These are phyloP conservation scores for Beverwykella pulmonaria DNA, from an alignment of 495 filamentous ascomycete species.

Conservation along the genomic window DNA sequence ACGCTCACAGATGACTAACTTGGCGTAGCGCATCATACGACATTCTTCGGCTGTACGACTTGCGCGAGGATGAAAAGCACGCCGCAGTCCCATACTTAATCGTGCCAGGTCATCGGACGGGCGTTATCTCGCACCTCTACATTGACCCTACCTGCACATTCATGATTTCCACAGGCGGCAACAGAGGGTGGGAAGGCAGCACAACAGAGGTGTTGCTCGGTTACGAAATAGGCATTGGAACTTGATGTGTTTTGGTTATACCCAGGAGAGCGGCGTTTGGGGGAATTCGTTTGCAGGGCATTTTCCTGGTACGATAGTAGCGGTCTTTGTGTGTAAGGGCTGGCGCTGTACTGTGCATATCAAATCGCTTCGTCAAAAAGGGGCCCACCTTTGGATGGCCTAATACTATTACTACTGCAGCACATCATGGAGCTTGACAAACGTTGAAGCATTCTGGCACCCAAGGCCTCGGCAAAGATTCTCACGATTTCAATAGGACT, in stretches of 20 bases:
- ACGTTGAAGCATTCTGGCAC: too few species aligned
- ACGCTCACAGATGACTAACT: background rate
- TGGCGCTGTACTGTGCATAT: background rate
- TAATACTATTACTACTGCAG: background rate
- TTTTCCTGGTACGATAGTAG: background rate
- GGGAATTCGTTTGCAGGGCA: background rate
- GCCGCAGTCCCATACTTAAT: slow-evolving; percentile 90
- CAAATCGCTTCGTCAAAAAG: background rate
- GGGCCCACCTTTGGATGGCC: background rate
- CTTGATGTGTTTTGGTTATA: slow-evolving; percentile 36
- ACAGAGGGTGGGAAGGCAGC: slow-evolving; percentile 92
- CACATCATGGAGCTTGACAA: too few species aligned
- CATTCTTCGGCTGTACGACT: slow-evolving; percentile 88
- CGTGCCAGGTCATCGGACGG: slow-evolving; percentile 87
- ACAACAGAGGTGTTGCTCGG: slow-evolving; percentile 89
- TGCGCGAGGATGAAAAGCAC: slow-evolving; percentile 72
- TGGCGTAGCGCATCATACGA: slow-evolving; percentile 78
- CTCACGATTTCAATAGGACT: too few species aligned
- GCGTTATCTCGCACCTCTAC: slow-evolving; percentile 81
- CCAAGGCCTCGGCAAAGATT: too few species aligned
- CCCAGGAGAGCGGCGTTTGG: slow-evolving; percentile 29
- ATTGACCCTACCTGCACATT: slow-evolving; percentile 86
- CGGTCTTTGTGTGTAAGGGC: background rate
- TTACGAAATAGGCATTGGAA: slow-evolving; percentile 77
- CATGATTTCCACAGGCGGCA: slow-evolving; percentile 88